Conservation (phyloP, 2,329 filamentous ascomycete species). For the Tolypocladium endophyticum region DNA sequence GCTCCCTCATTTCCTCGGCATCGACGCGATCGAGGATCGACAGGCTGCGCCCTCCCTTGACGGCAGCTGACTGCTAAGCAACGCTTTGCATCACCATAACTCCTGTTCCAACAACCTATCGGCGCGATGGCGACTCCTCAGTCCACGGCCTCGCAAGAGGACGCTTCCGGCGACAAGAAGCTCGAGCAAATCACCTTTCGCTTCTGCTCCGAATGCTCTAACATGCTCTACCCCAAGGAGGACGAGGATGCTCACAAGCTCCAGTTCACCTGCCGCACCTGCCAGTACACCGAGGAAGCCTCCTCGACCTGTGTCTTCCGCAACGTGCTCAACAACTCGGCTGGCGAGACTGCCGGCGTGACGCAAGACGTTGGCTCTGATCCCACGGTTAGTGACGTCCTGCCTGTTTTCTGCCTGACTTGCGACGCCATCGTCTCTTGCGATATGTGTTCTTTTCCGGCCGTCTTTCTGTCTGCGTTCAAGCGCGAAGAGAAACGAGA, state of each 20-base stretch:
- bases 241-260: slow-evolving; percentile 74
- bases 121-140: slow-evolving; percentile 46
- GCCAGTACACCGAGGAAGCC: slow-evolving; percentile 81
- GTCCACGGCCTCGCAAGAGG: slow-evolving; percentile 34
- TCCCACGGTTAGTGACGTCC: slow-evolving; percentile 80
- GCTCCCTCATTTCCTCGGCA: not conserved
- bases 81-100: not conserved
- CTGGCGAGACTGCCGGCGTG: slow-evolving; percentile 92
- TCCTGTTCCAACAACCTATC: slow-evolving; percentile 1
- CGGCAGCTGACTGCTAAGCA: not conserved
- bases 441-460: slow-evolving; percentile 23
- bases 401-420: slow-evolving; percentile 31
- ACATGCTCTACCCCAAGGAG: slow-evolving; percentile 96
- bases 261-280: slow-evolving; percentile 93
- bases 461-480: slow-evolving; percentile 11
- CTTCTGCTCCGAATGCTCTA: slow-evolving; percentile 98
- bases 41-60: not conserved
- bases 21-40: not conserved
- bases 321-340: slow-evolving; percentile 82
- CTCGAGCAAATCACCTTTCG: slow-evolving; percentile 85
- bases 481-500: slow-evolving; percentile 6
- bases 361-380: slow-evolving; percentile 95
- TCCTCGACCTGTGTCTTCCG: slow-evolving; percentile 89
- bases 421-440: slow-evolving; percentile 36
- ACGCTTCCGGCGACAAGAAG: slow-evolving; percentile 34